phyloP scores from a whole-genome alignment of 192 early-diverging fungal species.

The Gaertneriomyces sp. region DNA sequence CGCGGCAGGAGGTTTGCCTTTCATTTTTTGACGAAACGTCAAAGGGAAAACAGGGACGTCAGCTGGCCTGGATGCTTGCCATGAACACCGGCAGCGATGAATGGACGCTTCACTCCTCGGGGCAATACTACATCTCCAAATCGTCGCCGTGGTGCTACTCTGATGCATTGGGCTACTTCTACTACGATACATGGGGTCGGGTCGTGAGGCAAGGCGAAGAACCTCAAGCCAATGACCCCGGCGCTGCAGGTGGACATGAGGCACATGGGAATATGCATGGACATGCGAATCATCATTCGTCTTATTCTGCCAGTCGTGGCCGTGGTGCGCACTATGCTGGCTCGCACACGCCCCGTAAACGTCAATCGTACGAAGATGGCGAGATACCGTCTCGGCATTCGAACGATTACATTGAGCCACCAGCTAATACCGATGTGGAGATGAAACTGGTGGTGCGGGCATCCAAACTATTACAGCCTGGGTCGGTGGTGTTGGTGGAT shows the following conservation, averaged over 20 bases:
- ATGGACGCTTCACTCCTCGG: conserved; percentile 19
- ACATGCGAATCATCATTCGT: too few species aligned
- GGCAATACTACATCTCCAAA: conserved; percentile 22
- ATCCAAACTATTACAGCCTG: conserved; percentile 10
- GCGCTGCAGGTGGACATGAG: neutral
- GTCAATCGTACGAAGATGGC: neutral
- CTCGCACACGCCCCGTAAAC: too few species aligned
- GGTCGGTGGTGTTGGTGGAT: conserved; percentile 24
- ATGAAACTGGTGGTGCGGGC: conserved; percentile 28
- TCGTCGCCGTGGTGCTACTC: conserved; percentile 24
- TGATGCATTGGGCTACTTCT: conserved; percentile 18
- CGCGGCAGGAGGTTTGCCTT: too few species aligned
- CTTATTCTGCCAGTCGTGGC: too few species aligned
- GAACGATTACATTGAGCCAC: conserved; percentile 1
- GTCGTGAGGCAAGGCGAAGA: conserved; percentile 18
- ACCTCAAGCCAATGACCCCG: neutral
- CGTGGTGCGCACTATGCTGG: too few species aligned
- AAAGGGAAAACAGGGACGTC: too few species aligned
- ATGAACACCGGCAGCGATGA: neutral
- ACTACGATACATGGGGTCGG: conserved; percentile 18
- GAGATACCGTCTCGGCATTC: conserved; percentile 10
- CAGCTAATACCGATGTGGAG: conserved; percentile 12
- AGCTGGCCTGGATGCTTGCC: too few species aligned
- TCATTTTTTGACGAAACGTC: too few species aligned
- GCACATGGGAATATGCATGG: too few species aligned